A percentile compares a stretch with the other conserved stretches of the same genome.
Evolutionary conservation across 208 protist genomes (phyloP).

Genomic region (Jaenimonas drosophilae): DNA sequence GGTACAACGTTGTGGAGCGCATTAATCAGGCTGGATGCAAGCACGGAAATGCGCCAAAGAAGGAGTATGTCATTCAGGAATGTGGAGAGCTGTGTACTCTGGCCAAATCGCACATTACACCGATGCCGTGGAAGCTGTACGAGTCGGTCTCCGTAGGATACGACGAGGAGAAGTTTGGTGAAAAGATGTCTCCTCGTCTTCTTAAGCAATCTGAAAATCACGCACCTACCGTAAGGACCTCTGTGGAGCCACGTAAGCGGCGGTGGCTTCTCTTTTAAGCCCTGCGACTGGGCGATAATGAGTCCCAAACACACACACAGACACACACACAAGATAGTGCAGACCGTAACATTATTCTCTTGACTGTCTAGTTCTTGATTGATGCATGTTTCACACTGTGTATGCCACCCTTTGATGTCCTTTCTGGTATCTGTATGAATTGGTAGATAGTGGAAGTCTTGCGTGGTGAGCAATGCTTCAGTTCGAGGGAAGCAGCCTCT

Average conservation of each 20-base stretch:
- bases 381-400: neutral
- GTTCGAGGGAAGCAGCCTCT: conserved; percentile 77
- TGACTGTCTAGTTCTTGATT: neutral
- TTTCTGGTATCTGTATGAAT: neutral
- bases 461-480: conserved; percentile 35
- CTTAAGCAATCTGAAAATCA: conserved; percentile 36
- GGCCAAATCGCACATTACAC: conserved; percentile 69
- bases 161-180: conserved; percentile 77
- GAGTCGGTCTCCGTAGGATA: conserved; percentile 62
- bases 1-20: conserved; percentile 83
- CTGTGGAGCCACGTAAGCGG: no score
- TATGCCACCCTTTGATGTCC: neutral
- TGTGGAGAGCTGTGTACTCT: conserved; percentile 86
- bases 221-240: no score
- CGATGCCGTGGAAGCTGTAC: conserved; percentile 83
- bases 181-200: conserved; percentile 11
- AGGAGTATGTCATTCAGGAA: conserved; percentile 53
- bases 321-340: no score
- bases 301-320: no score
- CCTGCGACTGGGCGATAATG: no score
- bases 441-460: neutral
- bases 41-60: conserved; percentile 76
- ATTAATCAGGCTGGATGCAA: conserved; percentile 70
- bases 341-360: no score
- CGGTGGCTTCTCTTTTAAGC: no score